A percentile compares a stretch with the other conserved stretches of the same genome.
phyloP scores from a whole-genome alignment of 768 basidiomycete species.

The Gyrodon lividus region DNA sequence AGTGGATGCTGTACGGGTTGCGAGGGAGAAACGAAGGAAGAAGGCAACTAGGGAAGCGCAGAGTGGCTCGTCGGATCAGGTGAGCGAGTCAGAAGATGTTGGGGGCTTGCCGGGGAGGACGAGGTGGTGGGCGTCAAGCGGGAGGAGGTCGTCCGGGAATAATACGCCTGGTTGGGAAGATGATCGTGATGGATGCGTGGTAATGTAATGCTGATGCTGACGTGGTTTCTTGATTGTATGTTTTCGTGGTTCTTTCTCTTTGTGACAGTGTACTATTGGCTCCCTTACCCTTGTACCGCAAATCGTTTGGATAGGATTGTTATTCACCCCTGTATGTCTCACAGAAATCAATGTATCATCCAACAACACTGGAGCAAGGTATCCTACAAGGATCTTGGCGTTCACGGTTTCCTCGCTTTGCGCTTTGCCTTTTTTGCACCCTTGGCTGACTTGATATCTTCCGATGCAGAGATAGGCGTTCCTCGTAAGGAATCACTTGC shows the following conservation, averaged over 20 bases:
- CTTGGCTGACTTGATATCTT: constrained; percentile 24
- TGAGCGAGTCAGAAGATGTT: constrained; percentile 30
- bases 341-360: constrained; percentile 15
- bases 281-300: constrained; percentile 13
- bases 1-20: constrained; percentile 70
- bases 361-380: background rate
- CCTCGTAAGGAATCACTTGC: constrained; percentile 15
- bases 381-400: constrained; percentile 12
- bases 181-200: constrained; percentile 61
- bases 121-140: constrained; percentile 43
- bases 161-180: constrained; percentile 46
- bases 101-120: constrained; percentile 21
- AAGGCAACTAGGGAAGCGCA: constrained; percentile 48
- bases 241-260: constrained; percentile 12
- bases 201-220: constrained; percentile 50
- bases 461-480: constrained; percentile 21
- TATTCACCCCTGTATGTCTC: constrained; percentile 16
- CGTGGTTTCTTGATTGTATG: constrained; percentile 27
- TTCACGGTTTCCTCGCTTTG: constrained; percentile 28
- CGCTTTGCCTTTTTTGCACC: constrained; percentile 36
- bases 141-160: constrained; percentile 47
- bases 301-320: constrained; percentile 11
- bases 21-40: constrained; percentile 62
- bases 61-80: constrained; percentile 34
- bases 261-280: constrained; percentile 11